Percentiles rank a stretch among this genome's conserved stretches.
Conservation (phyloP, 305 asterid genomes). For the Salvia sclarea region DNA sequence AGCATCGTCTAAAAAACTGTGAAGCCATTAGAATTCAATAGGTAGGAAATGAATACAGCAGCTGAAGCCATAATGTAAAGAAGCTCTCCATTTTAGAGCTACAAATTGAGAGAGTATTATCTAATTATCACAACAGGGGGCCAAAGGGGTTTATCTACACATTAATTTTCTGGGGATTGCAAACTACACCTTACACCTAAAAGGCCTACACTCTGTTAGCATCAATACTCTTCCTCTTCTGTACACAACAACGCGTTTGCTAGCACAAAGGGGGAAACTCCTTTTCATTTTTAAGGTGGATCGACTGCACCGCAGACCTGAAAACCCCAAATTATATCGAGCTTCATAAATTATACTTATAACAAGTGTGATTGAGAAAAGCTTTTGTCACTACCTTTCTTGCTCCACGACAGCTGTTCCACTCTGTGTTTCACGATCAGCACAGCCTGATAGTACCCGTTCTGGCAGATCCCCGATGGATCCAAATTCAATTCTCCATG, state of each 20-base stretch:
- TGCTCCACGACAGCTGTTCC: constrained; percentile 19
- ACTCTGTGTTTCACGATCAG: constrained; percentile 25
- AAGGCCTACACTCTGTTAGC: constrained; percentile 19
- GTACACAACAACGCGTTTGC: constrained; percentile 23
- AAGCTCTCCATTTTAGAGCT: not conserved
- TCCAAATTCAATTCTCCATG: constrained; percentile 59
- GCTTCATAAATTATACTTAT: constrained; percentile 9
- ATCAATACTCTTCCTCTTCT: constrained; percentile 23
- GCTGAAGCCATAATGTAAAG: not conserved
- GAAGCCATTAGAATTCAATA: not conserved
- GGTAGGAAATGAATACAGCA: not conserved
- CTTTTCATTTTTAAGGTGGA: constrained; percentile 50
- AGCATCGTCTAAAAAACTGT: not conserved
- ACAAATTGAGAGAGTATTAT: too few relatives aligned
- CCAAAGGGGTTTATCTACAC: not conserved
- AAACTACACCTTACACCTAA: not conserved
- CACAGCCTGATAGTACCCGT: constrained; percentile 37
- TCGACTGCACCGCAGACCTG: constrained; percentile 40
- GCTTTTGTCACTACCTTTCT: constrained; percentile 43
- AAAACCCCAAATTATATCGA: constrained; percentile 26
- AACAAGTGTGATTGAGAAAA: not conserved
- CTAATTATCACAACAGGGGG: not conserved
- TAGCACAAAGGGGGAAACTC: constrained; percentile 60
- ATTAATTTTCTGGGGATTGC: not conserved
- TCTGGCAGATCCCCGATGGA: constrained; percentile 58